Percentiles rank a stretch among this genome's conserved stretches.
These are phyloP conservation scores for Mycena crocata DNA, from an alignment of 768 basidiomycete genomes.

Conservation along the genomic window DNA sequence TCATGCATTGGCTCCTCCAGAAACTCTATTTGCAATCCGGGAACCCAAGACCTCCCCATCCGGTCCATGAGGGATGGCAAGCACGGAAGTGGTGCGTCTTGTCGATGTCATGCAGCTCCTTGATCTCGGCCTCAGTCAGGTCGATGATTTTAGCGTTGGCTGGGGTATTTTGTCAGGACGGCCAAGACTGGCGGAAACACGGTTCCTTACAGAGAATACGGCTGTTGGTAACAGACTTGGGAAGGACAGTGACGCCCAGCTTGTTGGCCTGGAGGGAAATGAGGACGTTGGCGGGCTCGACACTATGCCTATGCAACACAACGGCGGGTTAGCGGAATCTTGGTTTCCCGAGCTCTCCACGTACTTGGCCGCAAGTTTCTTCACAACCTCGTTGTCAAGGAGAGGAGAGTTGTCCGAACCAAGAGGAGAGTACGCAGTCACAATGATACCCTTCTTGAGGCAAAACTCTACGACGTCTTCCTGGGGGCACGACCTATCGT, in stretches of 20 bases:
- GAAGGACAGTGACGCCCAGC: conserved; percentile 69
- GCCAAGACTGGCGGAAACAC: background rate
- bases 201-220: conserved; percentile 65
- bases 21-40: conserved; percentile 56
- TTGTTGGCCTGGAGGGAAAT: conserved; percentile 81
- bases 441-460: conserved; percentile 69
- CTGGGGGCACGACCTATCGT: conserved; percentile 67
- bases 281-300: conserved; percentile 73
- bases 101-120: conserved; percentile 67
- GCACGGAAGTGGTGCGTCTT: conserved; percentile 73
- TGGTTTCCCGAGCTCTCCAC: too few relatives aligned
- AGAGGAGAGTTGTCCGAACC: conserved; percentile 80
- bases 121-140: conserved; percentile 70
- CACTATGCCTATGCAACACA: too few relatives aligned
- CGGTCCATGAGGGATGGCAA: conserved; percentile 73
- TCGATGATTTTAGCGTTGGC: conserved; percentile 72
- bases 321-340: too few relatives aligned
- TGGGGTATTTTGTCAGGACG: conserved; percentile 35
- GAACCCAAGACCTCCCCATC: conserved; percentile 73
- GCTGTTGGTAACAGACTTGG: conserved; percentile 80
- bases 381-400: conserved; percentile 67
- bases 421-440: conserved; percentile 86
- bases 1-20: too few relatives aligned
- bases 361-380: conserved; percentile 72
- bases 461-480: conserved; percentile 74